Evolutionary conservation across 2,329 filamentous ascomycete genomes (phyloP).

Genomic region (Diplodia intermedia): DNA sequence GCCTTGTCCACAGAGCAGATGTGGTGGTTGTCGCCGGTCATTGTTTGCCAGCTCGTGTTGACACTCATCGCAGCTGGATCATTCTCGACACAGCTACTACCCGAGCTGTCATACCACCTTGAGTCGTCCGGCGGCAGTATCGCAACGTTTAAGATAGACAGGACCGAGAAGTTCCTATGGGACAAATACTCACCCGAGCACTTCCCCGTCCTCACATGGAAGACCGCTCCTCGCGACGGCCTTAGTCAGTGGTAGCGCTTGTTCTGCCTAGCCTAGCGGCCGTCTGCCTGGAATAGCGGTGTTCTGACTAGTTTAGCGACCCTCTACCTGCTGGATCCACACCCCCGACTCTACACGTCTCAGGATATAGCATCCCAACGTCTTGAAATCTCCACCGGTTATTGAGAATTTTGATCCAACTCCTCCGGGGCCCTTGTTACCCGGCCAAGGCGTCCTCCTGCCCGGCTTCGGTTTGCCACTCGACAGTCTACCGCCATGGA

Average conservation of each 20-base stretch:
- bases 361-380: too few species aligned
- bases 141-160: constrained; percentile 9
- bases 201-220: constrained; percentile 8
- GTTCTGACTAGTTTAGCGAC: too few species aligned
- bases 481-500: background rate
- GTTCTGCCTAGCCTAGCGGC: too few species aligned
- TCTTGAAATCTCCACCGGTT: too few species aligned
- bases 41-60: background rate
- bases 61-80: background rate
- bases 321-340: too few species aligned
- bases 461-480: too few species aligned
- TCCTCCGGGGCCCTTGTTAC: too few species aligned
- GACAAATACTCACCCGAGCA: background rate
- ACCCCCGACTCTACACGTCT: too few species aligned
- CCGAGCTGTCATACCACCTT: constrained; percentile 3
- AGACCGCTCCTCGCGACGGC: background rate
- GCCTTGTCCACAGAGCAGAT: background rate
- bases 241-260: too few species aligned
- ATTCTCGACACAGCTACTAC: constrained; percentile 2
- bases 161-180: background rate
- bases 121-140: constrained; percentile 1
- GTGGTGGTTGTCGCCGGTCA: background rate
- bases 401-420: too few species aligned
- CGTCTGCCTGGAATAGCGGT: too few species aligned
- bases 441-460: too few species aligned